Conservation (phyloP, 306 rosid species). For the Sphenostylis stenocarpa region DNA sequence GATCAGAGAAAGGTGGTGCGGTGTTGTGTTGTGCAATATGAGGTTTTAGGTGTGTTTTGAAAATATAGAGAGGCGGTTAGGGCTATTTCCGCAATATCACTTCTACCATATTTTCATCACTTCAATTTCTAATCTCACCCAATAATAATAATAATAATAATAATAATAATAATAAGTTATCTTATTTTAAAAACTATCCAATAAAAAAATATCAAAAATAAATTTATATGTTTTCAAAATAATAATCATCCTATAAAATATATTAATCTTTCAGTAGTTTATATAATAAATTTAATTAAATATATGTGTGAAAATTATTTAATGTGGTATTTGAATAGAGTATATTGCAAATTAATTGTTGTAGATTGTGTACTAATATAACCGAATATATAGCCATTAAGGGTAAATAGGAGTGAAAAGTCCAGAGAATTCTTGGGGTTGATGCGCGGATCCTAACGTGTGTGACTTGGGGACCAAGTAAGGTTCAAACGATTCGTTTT, state of each 20-base stretch:
- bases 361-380: background rate
- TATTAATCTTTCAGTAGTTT: too few relatives aligned
- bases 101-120: background rate
- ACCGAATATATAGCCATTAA: background rate
- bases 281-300: background rate
- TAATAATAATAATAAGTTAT: too few relatives aligned
- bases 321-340: background rate
- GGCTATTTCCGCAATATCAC: background rate
- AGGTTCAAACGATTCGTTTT: background rate
- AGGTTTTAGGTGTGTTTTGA: conserved; percentile 25
- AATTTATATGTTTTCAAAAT: too few relatives aligned
- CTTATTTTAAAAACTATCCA: too few relatives aligned
- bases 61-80: conserved; percentile 22
- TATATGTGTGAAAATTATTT: background rate
- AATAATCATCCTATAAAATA: too few relatives aligned
- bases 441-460: background rate
- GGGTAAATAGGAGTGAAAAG: background rate
- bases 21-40: background rate
- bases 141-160: too few relatives aligned
- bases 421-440: background rate
- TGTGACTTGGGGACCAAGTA: conserved; percentile 21
- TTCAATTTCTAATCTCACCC: too few relatives aligned
- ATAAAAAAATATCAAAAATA: too few relatives aligned
- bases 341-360: background rate
- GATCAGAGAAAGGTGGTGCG: background rate